Base-by-base conservation (phyloP, 2,329 filamentous ascomycete genomes). In the Penicillium griseofulvum region DNA sequence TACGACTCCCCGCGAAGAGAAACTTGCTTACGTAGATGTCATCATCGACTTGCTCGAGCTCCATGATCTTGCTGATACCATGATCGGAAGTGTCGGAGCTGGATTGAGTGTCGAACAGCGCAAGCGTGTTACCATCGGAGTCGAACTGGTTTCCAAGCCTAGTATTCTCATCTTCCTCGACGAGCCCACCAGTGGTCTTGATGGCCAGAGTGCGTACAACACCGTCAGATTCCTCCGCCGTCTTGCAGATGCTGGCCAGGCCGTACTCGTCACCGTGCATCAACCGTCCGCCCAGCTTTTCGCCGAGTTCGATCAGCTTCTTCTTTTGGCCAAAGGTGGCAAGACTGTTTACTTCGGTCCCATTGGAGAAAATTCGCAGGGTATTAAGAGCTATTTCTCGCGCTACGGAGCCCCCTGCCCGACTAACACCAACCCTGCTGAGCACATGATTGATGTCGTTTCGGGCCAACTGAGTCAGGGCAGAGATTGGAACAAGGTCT, bases 401-500 rank as follows among this genome's bases (percentile, higher is more conserved):
- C 78, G 83, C 16, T 80, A 86, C 43, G 87, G 87, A 4, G 83
- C 85, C 0, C 74, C 81, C 3, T 89, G 87, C 54, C 85, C 86
- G 5, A 76, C 81, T 0, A 81, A 71, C 60, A 83, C 81, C 59
- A 87, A 86, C 61, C 80, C 84, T 3, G 83, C 83, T 0, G 84
- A 87, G 57, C 85, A 85, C 36, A 73, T 85, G 60, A 81, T 84
- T 48, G 66, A 77, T 19, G 68, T 72, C 9, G 69, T 74, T 14
- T 81, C 82, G 1, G 82, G 82, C 0, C 68, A 72, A 34, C 65
- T 81, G 1, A 79, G 77, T 0, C 76, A 77, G 38, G 77, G 76
- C 37, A 76, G 87, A 34, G 80, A 90, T 63, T 91, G 88, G 88
- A 84, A 87, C 62, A 79, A 89, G 37, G 83, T 89, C 62, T 91